Base-by-base conservation (phyloP, 1,139 yeast species). In the Candida tunisiensis region DNA sequence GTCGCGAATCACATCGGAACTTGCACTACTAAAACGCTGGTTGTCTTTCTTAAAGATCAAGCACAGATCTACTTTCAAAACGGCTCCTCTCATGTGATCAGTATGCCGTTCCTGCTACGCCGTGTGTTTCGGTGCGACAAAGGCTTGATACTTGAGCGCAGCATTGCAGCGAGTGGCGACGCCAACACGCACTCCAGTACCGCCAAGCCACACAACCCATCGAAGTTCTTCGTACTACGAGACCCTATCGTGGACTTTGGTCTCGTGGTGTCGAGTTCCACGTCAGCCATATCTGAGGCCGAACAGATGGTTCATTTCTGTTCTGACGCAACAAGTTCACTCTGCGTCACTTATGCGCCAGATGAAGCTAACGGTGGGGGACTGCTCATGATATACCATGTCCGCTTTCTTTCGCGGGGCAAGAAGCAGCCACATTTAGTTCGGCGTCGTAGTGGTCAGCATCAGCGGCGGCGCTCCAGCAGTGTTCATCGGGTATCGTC, bases 161-260 rank as follows among this genome's bases (percentile, higher is more conserved):
- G 14, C 15, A 4, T 14, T 5, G 22, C 6, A 5, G 22, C n/a
- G 5, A 27, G 50, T 34, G 2, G 33, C 25, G 8, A 19, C 19
- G 16, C 3, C 25, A 30, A 16, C 19, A n/a, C 21, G 27, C 25
- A 22, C 28, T 24, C 21, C 12, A 20, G 13, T 26, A 25, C 19
- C 26, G 19, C 25, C 28, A 32, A 19, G 25, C 28, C 28, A 17
- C 25, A 26, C 3, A 39, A 69, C 3, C n/a, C n/a, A n/a, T n/a
- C n/a, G n/a, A 60, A 63, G 28, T 70, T 78, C 38, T 53, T 75
- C 33, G 64, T 82, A 0, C 49, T 79, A 36, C 62, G 67, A 1
- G 85, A 75, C 39, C 85, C 92, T 1, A 53, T 74, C 26, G 68
- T 68, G 3, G 85, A 78, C 14, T 56, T 74, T 27, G 74, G 85